Percentiles rank a stretch among this genome's conserved stretches.
Evolutionary conservation across 345 rosid species (phyloP).

Genomic region (Arabidopsis suecica): DNA sequence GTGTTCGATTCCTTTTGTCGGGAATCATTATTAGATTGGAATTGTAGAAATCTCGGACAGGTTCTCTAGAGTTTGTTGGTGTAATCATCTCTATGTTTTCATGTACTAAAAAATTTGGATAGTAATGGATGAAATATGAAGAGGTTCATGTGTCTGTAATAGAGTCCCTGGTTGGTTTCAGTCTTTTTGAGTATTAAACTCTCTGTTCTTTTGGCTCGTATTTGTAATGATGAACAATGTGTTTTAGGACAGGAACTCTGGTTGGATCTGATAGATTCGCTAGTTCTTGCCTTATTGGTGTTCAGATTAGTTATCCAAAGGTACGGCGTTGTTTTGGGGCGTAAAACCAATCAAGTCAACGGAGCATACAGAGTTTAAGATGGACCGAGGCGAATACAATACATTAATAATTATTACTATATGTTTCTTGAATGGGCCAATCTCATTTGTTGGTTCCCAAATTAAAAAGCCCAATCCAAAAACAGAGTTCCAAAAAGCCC

Average conservation of each 20-base stretch:
- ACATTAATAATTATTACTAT: no score
- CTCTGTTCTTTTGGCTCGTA: not conserved
- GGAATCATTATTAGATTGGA: constrained; percentile 13
- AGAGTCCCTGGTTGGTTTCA: not conserved
- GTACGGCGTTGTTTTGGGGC: no score
- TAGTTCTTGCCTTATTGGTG: not conserved
- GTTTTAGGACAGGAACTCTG: not conserved
- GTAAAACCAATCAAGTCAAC: not conserved
- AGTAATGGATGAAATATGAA: constrained; percentile 3
- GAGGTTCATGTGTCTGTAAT: constrained; percentile 1
- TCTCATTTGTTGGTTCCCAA: no score
- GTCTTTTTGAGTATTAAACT: not conserved
- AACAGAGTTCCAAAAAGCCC: no score
- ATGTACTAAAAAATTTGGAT: constrained; percentile 19
- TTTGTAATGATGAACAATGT: not conserved
- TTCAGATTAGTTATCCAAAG: not conserved
- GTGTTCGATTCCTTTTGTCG: not conserved
- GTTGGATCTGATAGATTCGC: not conserved
- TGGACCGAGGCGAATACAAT: no score
- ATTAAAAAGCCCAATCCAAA: no score
- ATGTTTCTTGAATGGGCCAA: no score
- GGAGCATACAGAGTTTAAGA: not conserved
- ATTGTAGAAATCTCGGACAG: constrained; percentile 14
- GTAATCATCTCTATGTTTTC: constrained; percentile 16
- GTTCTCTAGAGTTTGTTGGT: constrained; percentile 18